Base-by-base conservation (phyloP, 192 early-diverging fungal genomes). In the Entophlyctis helioformis region DNA sequence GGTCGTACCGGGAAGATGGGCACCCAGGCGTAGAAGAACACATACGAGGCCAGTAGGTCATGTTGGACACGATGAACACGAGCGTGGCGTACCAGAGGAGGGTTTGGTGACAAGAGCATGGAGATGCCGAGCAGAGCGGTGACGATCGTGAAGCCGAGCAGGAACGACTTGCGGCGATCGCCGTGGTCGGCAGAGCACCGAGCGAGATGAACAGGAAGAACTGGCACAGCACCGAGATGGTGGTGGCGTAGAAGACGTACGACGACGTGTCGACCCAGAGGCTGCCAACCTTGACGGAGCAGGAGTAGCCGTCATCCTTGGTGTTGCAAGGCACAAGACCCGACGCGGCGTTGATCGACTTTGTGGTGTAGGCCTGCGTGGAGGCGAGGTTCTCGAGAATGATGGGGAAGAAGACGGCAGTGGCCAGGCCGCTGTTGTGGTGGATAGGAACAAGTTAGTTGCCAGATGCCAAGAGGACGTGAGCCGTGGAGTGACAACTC, bases 111-210 rank as follows among this genome's bases (percentile, higher is more conserved):
- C 19, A 29, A 36, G 34, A 44, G 19, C 36, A 46, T 46, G 23
- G 44, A 13, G 7, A 58, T 2, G 20, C 39, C 19, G 4, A 33
- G 26, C 9, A 55, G 23, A 19, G 59, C 52, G 15, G 41, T 28
- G 27, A 45, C 12, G 26, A 45, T 28, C 9, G 47, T 26, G 31
- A 54, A 60, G n/a, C 6, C 7, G 4, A 60, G 21, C 46, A 60
- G 22, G 47, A 60, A 41, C 9, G 4, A 23, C 42, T 60, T 60
- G n/a, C 47, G 39, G 21, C 45, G 46, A 6, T 19, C n/a, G n/a
- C n/a, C n/a, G n/a, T n/a, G n/a, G n/a, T n/a, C n/a, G 66, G 57
- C 29, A 67, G 35, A 9, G 66, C 31, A 15, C 60, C 60, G 16
- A 67, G 5, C 1, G 28, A 26, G 18, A 60, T 48, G 36, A 67